A percentile compares a stretch with the other conserved stretches of the same genome.
These are phyloP conservation scores for Pseudopithomyces chartarum DNA, from an alignment of 2,329 filamentous ascomycete genomes.

Conservation along the genomic window DNA sequence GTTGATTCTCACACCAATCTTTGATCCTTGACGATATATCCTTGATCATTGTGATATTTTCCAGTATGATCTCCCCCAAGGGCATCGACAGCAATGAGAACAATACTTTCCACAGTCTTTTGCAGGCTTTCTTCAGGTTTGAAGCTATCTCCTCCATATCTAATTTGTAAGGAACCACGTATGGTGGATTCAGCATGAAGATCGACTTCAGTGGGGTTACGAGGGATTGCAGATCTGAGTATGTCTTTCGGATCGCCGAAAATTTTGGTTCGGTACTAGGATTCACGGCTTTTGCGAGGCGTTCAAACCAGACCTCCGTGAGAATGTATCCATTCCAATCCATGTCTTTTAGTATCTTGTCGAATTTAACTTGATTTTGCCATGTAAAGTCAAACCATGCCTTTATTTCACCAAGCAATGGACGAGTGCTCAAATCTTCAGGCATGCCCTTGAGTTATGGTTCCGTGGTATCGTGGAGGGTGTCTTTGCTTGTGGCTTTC, in stretches of 20 bases:
- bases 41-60: no score
- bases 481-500: no score
- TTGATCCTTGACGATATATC: no score
- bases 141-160: background rate
- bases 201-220: background rate
- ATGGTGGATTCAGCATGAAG: background rate
- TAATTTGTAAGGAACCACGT: background rate
- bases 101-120: no score
- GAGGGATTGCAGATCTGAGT: background rate
- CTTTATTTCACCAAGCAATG: no score
- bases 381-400: constrained; percentile 17
- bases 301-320: background rate
- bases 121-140: no score
- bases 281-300: background rate
- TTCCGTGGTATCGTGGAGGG: no score
- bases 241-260: background rate
- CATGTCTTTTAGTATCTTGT: background rate
- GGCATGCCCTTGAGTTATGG: no score
- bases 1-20: no score
- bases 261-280: background rate
- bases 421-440: no score
- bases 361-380: background rate
- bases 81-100: no score
- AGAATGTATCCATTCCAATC: background rate
- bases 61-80: no score